phyloP scores from a whole-genome alignment of 202 grass and related monocot species.

The Thinopyrum obtusiflorum region DNA sequence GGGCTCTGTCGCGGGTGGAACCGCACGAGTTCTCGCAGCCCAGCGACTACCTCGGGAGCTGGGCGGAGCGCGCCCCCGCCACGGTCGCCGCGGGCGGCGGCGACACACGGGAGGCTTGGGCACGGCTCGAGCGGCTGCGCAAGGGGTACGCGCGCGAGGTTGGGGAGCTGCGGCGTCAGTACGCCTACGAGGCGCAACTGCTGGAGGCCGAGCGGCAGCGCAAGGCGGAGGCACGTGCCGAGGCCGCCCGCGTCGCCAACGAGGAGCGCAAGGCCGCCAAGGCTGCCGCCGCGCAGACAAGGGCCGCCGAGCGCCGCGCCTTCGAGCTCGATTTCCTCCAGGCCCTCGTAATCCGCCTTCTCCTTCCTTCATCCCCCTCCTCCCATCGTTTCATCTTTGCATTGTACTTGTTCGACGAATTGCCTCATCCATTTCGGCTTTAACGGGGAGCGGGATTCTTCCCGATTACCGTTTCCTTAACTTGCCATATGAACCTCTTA shows the following conservation, averaged over 20 bases:
- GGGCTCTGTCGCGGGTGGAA: slow-evolving; percentile 22
- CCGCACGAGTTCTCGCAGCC: slow-evolving; percentile 57
- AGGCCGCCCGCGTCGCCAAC: slow-evolving; percentile 55
- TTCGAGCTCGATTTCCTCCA: slow-evolving; percentile 48
- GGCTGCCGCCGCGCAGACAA: slow-evolving; percentile 65
- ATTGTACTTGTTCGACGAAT: background rate
- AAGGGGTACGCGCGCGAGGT: slow-evolving; percentile 63
- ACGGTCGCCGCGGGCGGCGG: slow-evolving; percentile 12
- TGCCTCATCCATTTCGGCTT: background rate
- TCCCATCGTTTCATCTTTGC: background rate
- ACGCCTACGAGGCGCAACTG: slow-evolving; percentile 50
- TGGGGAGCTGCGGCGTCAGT: slow-evolving; percentile 43
- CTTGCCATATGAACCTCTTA: background rate
- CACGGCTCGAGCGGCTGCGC: slow-evolving; percentile 62
- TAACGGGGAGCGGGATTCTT: background rate
- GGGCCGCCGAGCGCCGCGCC: slow-evolving; percentile 59
- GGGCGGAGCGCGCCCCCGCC: slow-evolving; percentile 27
- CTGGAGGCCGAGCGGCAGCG: slow-evolving; percentile 51
- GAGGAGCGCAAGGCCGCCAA: slow-evolving; percentile 83
- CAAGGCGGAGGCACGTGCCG: slow-evolving; percentile 43
- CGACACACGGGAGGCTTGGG: slow-evolving; percentile 57
- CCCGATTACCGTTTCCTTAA: background rate
- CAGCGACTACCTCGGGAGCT: slow-evolving; percentile 65
- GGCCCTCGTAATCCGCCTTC: slow-evolving; percentile 47
- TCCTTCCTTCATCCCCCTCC: background rate